Conservation (phyloP, 2,329 filamentous ascomycete genomes). For the Exophiala mesophila region DNA sequence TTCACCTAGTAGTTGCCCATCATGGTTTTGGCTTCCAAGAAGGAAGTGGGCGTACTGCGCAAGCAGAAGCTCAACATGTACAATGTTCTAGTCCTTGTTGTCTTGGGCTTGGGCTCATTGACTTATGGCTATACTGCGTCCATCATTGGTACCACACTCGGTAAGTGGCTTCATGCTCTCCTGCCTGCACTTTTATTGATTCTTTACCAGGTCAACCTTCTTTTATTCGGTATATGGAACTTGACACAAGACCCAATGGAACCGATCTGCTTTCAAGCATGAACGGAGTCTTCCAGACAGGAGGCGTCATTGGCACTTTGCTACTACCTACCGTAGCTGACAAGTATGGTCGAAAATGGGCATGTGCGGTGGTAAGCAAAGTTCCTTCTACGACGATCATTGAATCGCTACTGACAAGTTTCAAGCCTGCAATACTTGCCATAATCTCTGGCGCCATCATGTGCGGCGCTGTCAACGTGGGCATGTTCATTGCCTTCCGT, state of each 20-base stretch:
- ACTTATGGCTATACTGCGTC: conserved; percentile 23
- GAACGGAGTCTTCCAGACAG: conserved; percentile 20
- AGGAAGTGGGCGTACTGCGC: conserved; percentile 13
- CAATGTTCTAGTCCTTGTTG: conserved; percentile 17
- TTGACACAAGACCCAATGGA: conserved; percentile 15
- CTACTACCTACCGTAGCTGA: conserved; percentile 18
- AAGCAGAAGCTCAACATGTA: conserved; percentile 17
- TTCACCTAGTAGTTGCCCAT: no score
- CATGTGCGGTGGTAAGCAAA: conserved; percentile 15
- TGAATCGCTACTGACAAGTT: conserved; percentile 1
- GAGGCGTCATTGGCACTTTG: conserved; percentile 18
- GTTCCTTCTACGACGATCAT: background rate
- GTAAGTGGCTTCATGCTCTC: conserved; percentile 21
- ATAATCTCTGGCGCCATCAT: conserved; percentile 18
- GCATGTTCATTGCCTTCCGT: conserved; percentile 22
- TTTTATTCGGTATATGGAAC: conserved; percentile 36
- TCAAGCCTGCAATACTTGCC: conserved; percentile 12
- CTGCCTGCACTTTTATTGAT: no score
- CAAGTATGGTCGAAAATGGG: conserved; percentile 22
- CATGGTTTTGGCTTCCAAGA: no score
- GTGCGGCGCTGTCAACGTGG: conserved; percentile 17
- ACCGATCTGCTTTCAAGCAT: conserved; percentile 22
- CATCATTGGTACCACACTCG: conserved; percentile 23
- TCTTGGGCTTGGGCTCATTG: conserved; percentile 20
- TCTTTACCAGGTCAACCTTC: conserved; percentile 36